Base-by-base conservation (phyloP, 2,329 filamentous ascomycete species). In the Lasiodiplodia theobromae region DNA sequence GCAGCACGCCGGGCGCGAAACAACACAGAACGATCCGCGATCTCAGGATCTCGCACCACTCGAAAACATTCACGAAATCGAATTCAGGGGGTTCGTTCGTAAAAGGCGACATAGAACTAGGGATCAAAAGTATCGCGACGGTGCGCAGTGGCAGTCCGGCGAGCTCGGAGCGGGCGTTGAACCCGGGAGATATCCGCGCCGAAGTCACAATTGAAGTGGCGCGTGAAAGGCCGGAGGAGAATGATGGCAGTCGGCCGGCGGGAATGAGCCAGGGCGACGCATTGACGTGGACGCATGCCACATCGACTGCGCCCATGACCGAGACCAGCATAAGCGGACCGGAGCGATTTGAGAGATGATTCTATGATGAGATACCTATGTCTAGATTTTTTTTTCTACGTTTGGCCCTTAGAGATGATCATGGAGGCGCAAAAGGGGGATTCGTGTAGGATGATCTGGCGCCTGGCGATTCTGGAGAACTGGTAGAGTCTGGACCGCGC, bases 161-260 rank as follows among this genome's bases (percentile, higher is more conserved):
- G 18, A 56, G 52, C 51, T 54, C 51, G 14, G 64, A 66, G 64
- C 28, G 44, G 21, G 64, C 51, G 64, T 37, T 66, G 25, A 66
- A 66, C 14, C 51, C 51, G 21, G 64, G 64, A 0, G 64, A 66
- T 37, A 66, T 66, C 31, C 64, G 53, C 18, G 52, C 51, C 16
- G 64, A 66, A 5, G 31, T 58, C 2, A 66, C 51, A n/a, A 66
- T 66, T 18, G 64, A 66, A 52, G 53, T 66, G 38, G 52, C 37
- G 64, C 51, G 64, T 4, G 51, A 57, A 23, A 66, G 37, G 28
- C 23, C n/a, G 2, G 64, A 66, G 31, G 60, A 52, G n/a, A 10
- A n/a, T 2, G 16, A 18, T 4, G 57, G n/a, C 16, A 47, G 44
- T 16, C 23, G 23, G 18, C 38, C 38, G 10, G 21, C 38, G 25